These are phyloP conservation scores for Garcia nutans DNA, from an alignment of 345 rosid species.

Conservation along the genomic window DNA sequence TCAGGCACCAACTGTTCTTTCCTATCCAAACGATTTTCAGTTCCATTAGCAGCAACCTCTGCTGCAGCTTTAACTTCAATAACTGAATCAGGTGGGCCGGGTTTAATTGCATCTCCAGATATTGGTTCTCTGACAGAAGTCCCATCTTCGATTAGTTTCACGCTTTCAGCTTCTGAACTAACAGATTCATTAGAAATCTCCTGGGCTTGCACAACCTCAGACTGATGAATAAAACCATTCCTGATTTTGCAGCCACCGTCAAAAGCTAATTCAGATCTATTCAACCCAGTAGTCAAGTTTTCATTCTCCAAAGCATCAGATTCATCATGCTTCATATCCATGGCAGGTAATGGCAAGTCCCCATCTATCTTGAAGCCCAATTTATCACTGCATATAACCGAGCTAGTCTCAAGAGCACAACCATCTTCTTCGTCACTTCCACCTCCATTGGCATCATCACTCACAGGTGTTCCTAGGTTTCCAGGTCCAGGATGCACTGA, in stretches of 20 bases:
- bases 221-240: constrained; percentile 30
- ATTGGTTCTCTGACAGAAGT: constrained; percentile 32
- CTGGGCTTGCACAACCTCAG: constrained; percentile 26
- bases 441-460: constrained; percentile 66
- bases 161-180: constrained; percentile 28
- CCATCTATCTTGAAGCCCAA: constrained; percentile 40
- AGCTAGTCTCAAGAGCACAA: constrained; percentile 50
- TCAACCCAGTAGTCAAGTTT: constrained; percentile 34
- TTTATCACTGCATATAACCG: constrained; percentile 44
- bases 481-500: constrained; percentile 43
- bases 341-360: constrained; percentile 33
- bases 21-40: constrained; percentile 23
- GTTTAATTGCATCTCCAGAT: constrained; percentile 23
- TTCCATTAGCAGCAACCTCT: constrained; percentile 30
- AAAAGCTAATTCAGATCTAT: constrained; percentile 21
- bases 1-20: constrained; percentile 27
- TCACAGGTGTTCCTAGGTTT: constrained; percentile 37
- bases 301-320: constrained; percentile 24
- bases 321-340: constrained; percentile 35
- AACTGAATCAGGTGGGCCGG: constrained; percentile 26
- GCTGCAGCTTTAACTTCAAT: constrained; percentile 30
- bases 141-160: constrained; percentile 12
- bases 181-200: constrained; percentile 32
- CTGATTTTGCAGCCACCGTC: constrained; percentile 24
- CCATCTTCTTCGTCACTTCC: constrained; percentile 79